phyloP scores from a whole-genome alignment of 441 rosid species.

The Aleurites moluccanus region DNA sequence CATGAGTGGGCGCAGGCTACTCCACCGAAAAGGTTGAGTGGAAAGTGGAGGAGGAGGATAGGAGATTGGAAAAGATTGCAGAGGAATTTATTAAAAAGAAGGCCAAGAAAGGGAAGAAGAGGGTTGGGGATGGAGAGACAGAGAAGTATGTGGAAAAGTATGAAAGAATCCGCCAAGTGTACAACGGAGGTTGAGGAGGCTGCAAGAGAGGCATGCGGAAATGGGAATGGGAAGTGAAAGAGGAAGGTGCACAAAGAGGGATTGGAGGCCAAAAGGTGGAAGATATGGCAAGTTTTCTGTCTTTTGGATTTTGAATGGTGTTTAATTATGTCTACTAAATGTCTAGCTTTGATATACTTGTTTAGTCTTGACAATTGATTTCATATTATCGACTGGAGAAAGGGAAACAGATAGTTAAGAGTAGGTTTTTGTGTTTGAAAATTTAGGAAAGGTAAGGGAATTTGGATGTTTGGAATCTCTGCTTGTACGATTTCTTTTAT shows the following conservation, averaged over 20 bases:
- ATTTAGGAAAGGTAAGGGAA: neutral
- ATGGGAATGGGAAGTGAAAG: slow-evolving; percentile 46
- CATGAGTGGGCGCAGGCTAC: slow-evolving; percentile 92
- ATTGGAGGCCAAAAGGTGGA: slow-evolving; percentile 53
- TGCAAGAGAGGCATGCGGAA: slow-evolving; percentile 54
- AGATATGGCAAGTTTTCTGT: slow-evolving; percentile 63
- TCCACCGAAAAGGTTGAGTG: slow-evolving; percentile 96
- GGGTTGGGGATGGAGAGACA: slow-evolving; percentile 71
- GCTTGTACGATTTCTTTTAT: neutral
- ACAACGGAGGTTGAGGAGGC: slow-evolving; percentile 77
- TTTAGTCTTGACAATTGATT: neutral
- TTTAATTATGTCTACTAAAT: neutral
- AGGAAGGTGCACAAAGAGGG: slow-evolving; percentile 24
- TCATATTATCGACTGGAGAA: neutral
- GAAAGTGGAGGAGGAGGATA: slow-evolving; percentile 79
- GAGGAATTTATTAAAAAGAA: slow-evolving; percentile 80
- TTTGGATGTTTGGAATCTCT: neutral
- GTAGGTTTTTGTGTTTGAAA: neutral
- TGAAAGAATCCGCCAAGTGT: slow-evolving; percentile 75
- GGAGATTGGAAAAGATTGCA: slow-evolving; percentile 79
- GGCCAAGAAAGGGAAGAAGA: slow-evolving; percentile 65
- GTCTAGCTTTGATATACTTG: neutral
- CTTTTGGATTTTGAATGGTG: slow-evolving; percentile 3
- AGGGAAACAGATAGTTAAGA: neutral
- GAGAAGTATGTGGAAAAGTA: slow-evolving; percentile 81